These are phyloP conservation scores for Ceratobasidium sp. DNA, from an alignment of 1,284 basidiomycete species.

Conservation along the genomic window DNA sequence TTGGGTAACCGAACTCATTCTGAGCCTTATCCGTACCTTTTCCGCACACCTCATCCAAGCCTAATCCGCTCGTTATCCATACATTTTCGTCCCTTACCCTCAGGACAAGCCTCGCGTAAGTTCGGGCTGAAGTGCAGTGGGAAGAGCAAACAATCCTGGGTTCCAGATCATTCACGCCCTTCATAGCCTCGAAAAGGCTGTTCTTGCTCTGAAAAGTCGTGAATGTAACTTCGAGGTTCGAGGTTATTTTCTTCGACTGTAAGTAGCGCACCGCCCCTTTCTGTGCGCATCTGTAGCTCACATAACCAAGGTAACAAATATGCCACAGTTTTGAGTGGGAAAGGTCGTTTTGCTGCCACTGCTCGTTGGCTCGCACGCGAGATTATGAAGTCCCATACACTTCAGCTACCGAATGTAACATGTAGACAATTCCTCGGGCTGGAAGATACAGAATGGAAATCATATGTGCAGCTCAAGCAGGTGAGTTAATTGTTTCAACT, in stretches of 20 bases:
- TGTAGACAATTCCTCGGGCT: conserved; percentile 57
- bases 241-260: conserved; percentile 70
- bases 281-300: background rate
- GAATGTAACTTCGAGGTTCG: conserved; percentile 65
- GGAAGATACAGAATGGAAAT: conserved; percentile 58
- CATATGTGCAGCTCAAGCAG: conserved; percentile 55
- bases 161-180: conserved; percentile 71
- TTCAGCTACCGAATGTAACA: conserved; percentile 46
- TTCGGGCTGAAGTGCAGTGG: too few relatives aligned
- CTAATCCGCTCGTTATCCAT: conserved; percentile 8
- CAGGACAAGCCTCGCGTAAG: too few relatives aligned
- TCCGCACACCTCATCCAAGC: too few relatives aligned
- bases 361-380: conserved; percentile 62
- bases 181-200: conserved; percentile 59
- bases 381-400: conserved; percentile 61
- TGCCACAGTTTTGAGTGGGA: conserved; percentile 53
- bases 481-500: too few relatives aligned
- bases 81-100: too few relatives aligned
- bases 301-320: conserved; percentile 51
- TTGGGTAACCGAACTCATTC: too few relatives aligned
- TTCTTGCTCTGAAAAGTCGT: conserved; percentile 60
- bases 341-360: conserved; percentile 49
- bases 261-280: conserved; percentile 42
- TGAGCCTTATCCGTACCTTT: too few relatives aligned
- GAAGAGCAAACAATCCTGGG: conserved; percentile 54